Evolutionary conservation across 805 yeast species (phyloP).

Genomic region (Ogataea ganodermae): DNA sequence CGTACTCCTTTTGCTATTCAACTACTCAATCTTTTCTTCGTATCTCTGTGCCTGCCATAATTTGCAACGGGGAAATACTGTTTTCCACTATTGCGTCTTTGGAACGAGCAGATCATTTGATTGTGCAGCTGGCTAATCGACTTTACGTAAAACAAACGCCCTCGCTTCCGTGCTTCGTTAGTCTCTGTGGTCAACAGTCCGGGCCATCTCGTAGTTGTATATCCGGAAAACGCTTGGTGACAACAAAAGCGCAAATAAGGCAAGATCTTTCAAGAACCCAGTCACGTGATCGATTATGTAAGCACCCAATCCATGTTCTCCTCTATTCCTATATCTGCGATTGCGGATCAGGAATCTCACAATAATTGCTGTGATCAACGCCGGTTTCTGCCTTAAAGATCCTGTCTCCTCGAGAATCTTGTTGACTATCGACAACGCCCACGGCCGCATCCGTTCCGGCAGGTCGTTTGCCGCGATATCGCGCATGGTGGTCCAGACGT

Average conservation of each 20-base stretch:
- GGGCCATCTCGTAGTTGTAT: conserved; percentile 17
- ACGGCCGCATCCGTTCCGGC: conserved; percentile 2
- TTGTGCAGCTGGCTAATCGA: too few species aligned
- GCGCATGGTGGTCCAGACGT: conserved; percentile 5
- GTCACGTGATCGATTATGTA: conserved; percentile 6
- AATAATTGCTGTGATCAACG: not conserved
- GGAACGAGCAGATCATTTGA: too few species aligned
- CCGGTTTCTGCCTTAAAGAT: not conserved
- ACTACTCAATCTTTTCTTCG: not conserved
- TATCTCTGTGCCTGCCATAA: not conserved
- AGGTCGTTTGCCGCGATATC: conserved; percentile 10
- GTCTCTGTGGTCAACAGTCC: not conserved
- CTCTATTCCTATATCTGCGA: conserved; percentile 3
- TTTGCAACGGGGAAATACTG: not conserved
- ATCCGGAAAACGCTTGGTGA: conserved; percentile 22
- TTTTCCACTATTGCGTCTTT: not conserved
- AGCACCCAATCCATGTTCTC: not conserved
- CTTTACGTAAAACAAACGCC: too few species aligned
- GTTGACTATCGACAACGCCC: conserved; percentile 5
- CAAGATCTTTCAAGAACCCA: conserved; percentile 21
- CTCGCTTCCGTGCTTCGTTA: not conserved
- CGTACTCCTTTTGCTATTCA: too few species aligned
- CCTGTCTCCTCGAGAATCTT: not conserved
- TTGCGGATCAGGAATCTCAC: conserved; percentile 12
- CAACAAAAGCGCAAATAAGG: conserved; percentile 20